Percentiles rank a stretch among this genome's conserved stretches.
Conservation (phyloP, 371 early-diverging fungal species). For the Coemansia sp. region DNA sequence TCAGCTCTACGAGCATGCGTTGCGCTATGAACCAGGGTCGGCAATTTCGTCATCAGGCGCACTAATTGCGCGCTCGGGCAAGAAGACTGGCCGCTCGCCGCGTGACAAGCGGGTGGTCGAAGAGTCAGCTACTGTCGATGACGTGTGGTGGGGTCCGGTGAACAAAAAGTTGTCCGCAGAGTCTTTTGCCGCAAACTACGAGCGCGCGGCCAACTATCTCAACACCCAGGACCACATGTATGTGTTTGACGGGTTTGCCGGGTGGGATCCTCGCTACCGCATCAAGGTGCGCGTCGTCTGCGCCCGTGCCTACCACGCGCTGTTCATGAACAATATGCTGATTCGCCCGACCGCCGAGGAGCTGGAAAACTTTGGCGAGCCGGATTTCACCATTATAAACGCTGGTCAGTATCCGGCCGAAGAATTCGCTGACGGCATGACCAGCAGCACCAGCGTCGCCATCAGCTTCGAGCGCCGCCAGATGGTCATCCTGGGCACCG, state of each 20-base stretch:
- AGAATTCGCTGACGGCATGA: constrained; percentile 95
- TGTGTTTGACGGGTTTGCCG: constrained; percentile 93
- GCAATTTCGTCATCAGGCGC: constrained; percentile 89
- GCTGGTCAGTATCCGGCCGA: constrained; percentile 96
- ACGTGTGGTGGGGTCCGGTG: constrained; percentile 99
- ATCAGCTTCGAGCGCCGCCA: constrained; percentile 81
- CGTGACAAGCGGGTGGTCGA: constrained; percentile 97
- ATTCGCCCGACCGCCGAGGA: constrained; percentile 92
- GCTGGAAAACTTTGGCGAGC: constrained; percentile 84
- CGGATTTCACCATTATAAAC: constrained; percentile 96
- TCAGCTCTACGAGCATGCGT: constrained; percentile 92
- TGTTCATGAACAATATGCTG: constrained; percentile 98
- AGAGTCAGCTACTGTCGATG: constrained; percentile 71
- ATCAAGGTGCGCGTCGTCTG: constrained; percentile 94
- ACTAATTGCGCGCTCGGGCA: constrained; percentile 85
- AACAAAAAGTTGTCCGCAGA: constrained; percentile 87
- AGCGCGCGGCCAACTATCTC: constrained; percentile 93
- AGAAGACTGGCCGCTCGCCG: constrained; percentile 87
- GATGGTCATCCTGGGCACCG: constrained; percentile 94
- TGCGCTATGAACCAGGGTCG: constrained; percentile 83
- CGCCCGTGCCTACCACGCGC: constrained; percentile 92
- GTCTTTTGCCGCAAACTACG: constrained; percentile 91
- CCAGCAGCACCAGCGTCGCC: constrained; percentile 87
- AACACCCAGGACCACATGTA: constrained; percentile 92
- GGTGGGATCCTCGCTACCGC: constrained; percentile 96